phyloP scores from a whole-genome alignment of 176 grass and related monocot species.

The Puya raimondii region DNA sequence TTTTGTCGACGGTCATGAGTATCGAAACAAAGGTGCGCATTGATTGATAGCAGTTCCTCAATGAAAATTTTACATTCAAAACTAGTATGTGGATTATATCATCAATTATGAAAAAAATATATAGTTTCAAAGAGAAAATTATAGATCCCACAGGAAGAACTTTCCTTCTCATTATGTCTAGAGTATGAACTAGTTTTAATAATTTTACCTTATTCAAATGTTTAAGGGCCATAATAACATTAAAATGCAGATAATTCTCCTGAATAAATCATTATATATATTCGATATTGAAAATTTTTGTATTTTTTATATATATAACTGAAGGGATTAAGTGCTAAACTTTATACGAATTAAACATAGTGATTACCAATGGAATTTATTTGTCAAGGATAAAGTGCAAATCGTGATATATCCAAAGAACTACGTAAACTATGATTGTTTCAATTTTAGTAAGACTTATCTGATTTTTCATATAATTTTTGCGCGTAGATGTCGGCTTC shows the following conservation, averaged over 20 bases:
- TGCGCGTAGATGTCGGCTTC: constrained; percentile 35
- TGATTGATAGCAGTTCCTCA: neutral
- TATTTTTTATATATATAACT: too few species aligned
- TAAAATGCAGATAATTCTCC: too few species aligned
- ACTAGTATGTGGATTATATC: neutral
- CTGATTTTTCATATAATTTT: neutral
- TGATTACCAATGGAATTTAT: neutral
- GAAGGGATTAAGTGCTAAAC: too few species aligned
- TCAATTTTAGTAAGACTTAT: neutral
- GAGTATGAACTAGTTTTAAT: too few species aligned
- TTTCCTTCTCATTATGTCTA: too few species aligned
- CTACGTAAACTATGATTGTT: neutral
- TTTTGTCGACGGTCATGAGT: constrained; percentile 42
- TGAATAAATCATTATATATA: too few species aligned
- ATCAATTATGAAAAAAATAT: neutral
- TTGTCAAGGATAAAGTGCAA: neutral
- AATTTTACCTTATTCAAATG: too few species aligned
- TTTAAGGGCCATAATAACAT: too few species aligned
- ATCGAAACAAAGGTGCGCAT: constrained; percentile 66
- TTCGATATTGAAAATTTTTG: too few species aligned
- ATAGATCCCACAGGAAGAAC: too few species aligned
- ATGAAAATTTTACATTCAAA: neutral
- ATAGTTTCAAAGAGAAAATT: too few species aligned
- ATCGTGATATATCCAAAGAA: neutral
- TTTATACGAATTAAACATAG: too few species aligned